Evolutionary conservation across 352 stramenopile genomes (phyloP), one percentile per base, ranked within the genome.

Genomic region (Phytopythium vexans): DNA sequence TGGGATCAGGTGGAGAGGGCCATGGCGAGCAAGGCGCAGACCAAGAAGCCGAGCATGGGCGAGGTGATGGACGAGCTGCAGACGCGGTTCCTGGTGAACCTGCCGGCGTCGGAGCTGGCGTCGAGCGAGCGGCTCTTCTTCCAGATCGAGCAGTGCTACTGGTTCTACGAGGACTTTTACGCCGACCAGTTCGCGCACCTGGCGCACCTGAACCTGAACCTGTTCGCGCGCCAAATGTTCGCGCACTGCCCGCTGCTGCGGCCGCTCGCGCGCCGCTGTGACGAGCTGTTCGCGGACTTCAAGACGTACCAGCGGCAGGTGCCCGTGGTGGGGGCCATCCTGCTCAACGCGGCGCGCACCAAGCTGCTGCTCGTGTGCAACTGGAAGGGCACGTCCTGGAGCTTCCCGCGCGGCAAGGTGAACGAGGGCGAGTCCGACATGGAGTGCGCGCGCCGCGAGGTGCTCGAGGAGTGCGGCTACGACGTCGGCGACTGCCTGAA

Each of bases 81-180:
- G 72, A 98, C 88, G 41, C 85, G 92, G 36, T 98, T 98, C 70
- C 76, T 98, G 35, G 76, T 98, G 53, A 98, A 98, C 67, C 71
- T 98, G 48, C 94, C 94, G 2, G 64, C 68, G 36, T 90, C 79
- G 37, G 93, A 98, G 71, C 69, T 98, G 42, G 66, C 70, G 10
- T 96, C 86, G 14, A 89, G 81, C 55, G 88, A 97, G 69, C 89
- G 93, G n/a, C 92, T 98, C 21, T 98, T 98, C 72, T 98, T 98
- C 74, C 94, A 98, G 75, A 92, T 98, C 54, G 94, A 98, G 72
- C 94, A 98, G 73, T 97, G 91, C 55, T 98, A 93, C 64, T 98
- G 94, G 94, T 98, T 98, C 74, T 98, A 98, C 72, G 93, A 98
- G 63, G 94, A 98, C 70, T 97, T 97, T 64, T 96, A 97, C 66